These are phyloP conservation scores for Thinopyrum elongatum DNA, from an alignment of 176 grass and related monocot species.

Conservation along the genomic window DNA sequence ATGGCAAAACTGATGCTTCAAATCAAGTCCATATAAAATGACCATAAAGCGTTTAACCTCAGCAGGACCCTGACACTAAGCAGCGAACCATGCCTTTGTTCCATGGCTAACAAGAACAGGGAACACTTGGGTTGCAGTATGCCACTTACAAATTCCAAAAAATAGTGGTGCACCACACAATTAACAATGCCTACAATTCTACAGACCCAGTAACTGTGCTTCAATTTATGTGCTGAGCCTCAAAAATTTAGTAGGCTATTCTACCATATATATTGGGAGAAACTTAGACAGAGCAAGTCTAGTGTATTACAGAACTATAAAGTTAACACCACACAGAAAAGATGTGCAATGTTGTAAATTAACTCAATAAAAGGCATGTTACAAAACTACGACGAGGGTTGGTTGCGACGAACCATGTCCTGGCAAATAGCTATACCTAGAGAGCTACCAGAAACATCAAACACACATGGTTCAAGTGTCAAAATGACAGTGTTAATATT, in stretches of 20 bases:
- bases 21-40: not conserved
- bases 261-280: not conserved
- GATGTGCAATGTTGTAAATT: not conserved
- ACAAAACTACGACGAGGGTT: not conserved
- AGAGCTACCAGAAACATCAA: slow-evolving; percentile 1
- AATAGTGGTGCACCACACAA: not conserved
- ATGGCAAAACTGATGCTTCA: not conserved
- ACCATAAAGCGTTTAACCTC: not conserved
- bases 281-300: not conserved
- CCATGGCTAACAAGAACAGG: not conserved
- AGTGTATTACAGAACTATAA: not conserved
- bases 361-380: not conserved
- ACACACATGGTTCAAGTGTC: not conserved
- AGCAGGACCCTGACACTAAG: not conserved
- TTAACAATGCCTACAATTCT: not conserved
- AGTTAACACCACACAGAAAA: not conserved
- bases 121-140: not conserved
- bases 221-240: not conserved
- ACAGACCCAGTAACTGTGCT: not conserved
- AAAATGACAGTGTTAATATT: not conserved
- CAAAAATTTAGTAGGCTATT: not conserved
- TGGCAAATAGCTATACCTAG: not conserved
- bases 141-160: not conserved
- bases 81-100: not conserved
- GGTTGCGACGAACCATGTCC: slow-evolving; percentile 9